Evolutionary conservation across 1,284 basidiomycete species (phyloP).

Genomic region (Xerocomus nothofagi): DNA sequence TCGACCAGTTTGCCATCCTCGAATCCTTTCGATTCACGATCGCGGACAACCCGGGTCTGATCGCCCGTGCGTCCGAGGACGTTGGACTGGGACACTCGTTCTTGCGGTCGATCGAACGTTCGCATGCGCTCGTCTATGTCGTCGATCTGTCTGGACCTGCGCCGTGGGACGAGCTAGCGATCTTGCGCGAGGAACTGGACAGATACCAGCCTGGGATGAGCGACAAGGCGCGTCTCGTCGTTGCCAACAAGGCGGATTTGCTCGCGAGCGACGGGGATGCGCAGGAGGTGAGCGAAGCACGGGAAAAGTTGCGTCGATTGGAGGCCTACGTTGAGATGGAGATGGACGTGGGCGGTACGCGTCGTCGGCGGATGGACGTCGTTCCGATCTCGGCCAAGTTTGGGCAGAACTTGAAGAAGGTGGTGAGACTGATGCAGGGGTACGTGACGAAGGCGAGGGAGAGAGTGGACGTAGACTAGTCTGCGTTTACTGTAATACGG

Average conservation of each 20-base stretch:
- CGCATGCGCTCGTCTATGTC: conserved; percentile 87
- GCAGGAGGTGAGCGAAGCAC: conserved; percentile 52
- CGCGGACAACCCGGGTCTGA: conserved; percentile 96
- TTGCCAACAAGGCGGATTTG: conserved; percentile 95
- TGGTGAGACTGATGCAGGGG: conserved; percentile 62
- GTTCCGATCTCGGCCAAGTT: conserved; percentile 81
- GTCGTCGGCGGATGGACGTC: conserved; percentile 53
- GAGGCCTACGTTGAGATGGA: conserved; percentile 55
- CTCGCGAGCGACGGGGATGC: conserved; percentile 40
- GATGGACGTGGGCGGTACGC: conserved; percentile 35
- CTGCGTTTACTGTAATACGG: not conserved
- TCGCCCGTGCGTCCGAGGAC: conserved; percentile 69
- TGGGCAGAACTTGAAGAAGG: conserved; percentile 70
- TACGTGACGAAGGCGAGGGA: conserved; percentile 62
- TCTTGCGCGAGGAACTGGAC: conserved; percentile 81
- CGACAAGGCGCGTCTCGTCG: conserved; percentile 72
- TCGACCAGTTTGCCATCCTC: conserved; percentile 49
- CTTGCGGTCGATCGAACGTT: conserved; percentile 90
- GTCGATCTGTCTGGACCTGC: conserved; percentile 78
- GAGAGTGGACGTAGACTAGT: not conserved
- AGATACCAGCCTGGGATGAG: conserved; percentile 82
- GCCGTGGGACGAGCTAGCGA: conserved; percentile 75
- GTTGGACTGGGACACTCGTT: conserved; percentile 95
- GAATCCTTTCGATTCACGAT: conserved; percentile 90
- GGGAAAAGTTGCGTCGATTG: conserved; percentile 54